A percentile compares a stretch with the other conserved stretches of the same genome.
These are phyloP conservation scores for Inga oerstediana DNA, from an alignment of 306 rosid species.

Conservation along the genomic window DNA sequence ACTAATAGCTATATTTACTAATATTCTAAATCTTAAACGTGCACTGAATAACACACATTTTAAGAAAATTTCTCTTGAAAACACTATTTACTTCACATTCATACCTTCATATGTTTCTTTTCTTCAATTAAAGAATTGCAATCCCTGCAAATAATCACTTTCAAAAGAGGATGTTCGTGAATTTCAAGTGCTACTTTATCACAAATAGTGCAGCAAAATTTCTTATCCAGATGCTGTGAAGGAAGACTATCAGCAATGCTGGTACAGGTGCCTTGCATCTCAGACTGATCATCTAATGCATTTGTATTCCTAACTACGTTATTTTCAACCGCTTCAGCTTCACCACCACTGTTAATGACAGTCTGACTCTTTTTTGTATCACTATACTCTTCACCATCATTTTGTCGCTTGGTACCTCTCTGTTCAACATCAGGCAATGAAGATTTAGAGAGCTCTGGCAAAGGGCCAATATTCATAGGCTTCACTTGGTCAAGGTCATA, in stretches of 20 bases:
- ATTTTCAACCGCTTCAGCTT: conserved; percentile 39
- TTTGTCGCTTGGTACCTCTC: conserved; percentile 68
- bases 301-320: conserved; percentile 35
- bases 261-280: conserved; percentile 32
- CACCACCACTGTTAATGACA: conserved; percentile 48
- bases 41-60: neutral
- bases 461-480: conserved; percentile 34
- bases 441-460: conserved; percentile 42
- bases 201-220: conserved; percentile 69
- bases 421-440: conserved; percentile 45
- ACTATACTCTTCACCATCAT: conserved; percentile 46
- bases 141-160: conserved; percentile 74
- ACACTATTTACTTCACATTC: conserved; percentile 24
- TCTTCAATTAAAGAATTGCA: conserved; percentile 59
- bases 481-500: conserved; percentile 45
- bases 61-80: neutral
- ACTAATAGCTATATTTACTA: conserved; percentile 3
- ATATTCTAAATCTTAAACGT: conserved; percentile 13
- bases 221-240: conserved; percentile 45
- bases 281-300: conserved; percentile 39
- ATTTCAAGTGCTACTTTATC: conserved; percentile 54
- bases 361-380: conserved; percentile 62
- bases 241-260: conserved; percentile 44
- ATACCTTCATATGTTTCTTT: conserved; percentile 56
- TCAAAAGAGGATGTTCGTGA: conserved; percentile 66